These are phyloP conservation scores for Phylloporus sp. DNA, from an alignment of 768 basidiomycete genomes.

Conservation along the genomic window DNA sequence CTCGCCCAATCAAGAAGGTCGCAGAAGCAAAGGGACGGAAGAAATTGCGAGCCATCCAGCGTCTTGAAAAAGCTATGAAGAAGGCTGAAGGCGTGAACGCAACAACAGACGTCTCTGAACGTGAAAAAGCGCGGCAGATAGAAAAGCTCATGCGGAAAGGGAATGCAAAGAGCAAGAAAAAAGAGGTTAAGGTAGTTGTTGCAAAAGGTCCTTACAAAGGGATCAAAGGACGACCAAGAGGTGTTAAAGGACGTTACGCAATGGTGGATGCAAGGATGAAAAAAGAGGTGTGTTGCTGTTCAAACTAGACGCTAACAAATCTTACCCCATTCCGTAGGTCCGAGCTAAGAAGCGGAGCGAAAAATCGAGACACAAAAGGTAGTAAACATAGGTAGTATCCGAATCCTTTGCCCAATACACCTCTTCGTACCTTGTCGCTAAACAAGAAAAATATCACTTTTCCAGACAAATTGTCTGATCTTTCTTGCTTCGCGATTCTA, in stretches of 20 bases:
- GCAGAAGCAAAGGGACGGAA: constrained; percentile 98
- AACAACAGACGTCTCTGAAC: constrained; percentile 87
- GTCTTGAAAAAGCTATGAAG: constrained; percentile 88
- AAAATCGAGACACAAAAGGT: constrained; percentile 62
- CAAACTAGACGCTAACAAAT: not conserved
- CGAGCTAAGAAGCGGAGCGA: constrained; percentile 79
- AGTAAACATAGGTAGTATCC: constrained; percentile 29
- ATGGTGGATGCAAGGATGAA: constrained; percentile 95
- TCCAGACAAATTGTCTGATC: constrained; percentile 1
- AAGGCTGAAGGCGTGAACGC: constrained; percentile 93
- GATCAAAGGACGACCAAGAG: constrained; percentile 88
- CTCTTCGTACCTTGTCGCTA: no score
- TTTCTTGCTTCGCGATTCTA: constrained; percentile 24
- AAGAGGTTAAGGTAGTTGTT: constrained; percentile 82
- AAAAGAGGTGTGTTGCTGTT: constrained; percentile 62
- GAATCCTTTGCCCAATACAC: not conserved
- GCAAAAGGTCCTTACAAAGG: constrained; percentile 90
- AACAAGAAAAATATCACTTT: constrained; percentile 2
- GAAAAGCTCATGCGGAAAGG: constrained; percentile 89
- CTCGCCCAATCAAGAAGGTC: constrained; percentile 97
- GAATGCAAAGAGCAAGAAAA: constrained; percentile 63
- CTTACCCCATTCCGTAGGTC: constrained; percentile 42
- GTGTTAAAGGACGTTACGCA: constrained; percentile 90
- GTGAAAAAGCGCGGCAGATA: constrained; percentile 91
- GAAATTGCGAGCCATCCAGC: constrained; percentile 82